A percentile compares a stretch with the other conserved stretches of the same genome.
phyloP scores from a whole-genome alignment of 2,329 filamentous ascomycete genomes.

The Neocucurbitaria cava region DNA sequence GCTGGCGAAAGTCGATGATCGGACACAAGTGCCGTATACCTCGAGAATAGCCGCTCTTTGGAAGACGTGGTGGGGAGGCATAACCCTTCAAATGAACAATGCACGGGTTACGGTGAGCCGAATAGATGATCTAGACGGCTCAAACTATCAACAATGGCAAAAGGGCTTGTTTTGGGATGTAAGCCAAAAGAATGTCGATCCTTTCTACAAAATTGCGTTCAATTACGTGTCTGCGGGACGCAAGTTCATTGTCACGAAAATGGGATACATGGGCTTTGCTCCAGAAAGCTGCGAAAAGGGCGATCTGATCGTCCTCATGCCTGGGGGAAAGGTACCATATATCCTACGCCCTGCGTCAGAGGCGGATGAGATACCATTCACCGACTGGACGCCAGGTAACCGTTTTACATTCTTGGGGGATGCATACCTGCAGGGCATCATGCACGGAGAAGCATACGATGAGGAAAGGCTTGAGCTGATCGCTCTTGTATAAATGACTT shows the following conservation, averaged over 20 bases:
- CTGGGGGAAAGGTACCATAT: constrained; percentile 13
- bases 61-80: too few relatives aligned
- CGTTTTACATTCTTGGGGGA: constrained; percentile 11
- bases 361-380: too few relatives aligned
- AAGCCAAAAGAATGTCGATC: not conserved
- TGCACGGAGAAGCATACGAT: constrained; percentile 22
- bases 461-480: too few relatives aligned
- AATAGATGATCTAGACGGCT: too few relatives aligned
- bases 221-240: not conserved
- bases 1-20: too few relatives aligned
- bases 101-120: too few relatives aligned
- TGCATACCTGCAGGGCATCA: constrained; percentile 19
- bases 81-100: too few relatives aligned
- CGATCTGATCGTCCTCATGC: constrained; percentile 12
- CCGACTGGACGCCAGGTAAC: too few relatives aligned
- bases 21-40: too few relatives aligned
- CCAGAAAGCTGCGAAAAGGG: not conserved
- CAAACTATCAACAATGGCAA: not conserved
- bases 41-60: too few relatives aligned
- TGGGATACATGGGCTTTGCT: not conserved
- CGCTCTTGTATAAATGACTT: too few relatives aligned
- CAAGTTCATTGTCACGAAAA: not conserved
- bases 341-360: constrained; percentile 8
- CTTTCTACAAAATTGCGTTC: not conserved
- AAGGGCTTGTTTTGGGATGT: not conserved